Base-by-base conservation (phyloP, 805 yeast genomes). In the Pichia eremophila region DNA sequence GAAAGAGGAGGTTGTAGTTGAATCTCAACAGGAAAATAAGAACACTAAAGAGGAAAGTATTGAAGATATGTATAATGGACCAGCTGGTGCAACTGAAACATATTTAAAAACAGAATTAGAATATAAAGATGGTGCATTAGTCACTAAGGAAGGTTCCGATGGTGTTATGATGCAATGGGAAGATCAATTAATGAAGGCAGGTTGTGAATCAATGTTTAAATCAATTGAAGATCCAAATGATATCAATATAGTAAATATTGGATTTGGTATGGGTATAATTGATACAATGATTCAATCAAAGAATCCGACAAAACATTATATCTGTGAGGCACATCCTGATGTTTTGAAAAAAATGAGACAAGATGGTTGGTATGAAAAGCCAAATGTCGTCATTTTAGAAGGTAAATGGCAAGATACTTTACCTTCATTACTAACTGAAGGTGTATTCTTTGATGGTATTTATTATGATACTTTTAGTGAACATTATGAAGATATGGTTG, bases 91-190 rank as follows among this genome's bases (percentile, higher is more conserved):
- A 50, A 89, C 84, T 51, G 62, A 70, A 3, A 73, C 84, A 0
- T 90, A 81, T 57, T 69, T 90, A 40, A 66, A 73, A 12, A 77
- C 90, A 5, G 72, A 81, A 57, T 68, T 90, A 27, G 80, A 78
- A 54, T 90, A 86, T 61, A 73, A 69, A 39, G 83, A 81, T 50
- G 75, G 72, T 45, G 81, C 93, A 0, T 69, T 90, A 27, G 69
- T 87, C 27, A 91, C 97, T 1, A 72, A 78, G 50, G 82, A 78
- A 25, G 69, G 82, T 45, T 71, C 75, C 42, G 97, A 90, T 58
- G 98, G 96, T 17, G 97, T 90, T 3, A 90, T 90, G 98, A 90
- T 90, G 98, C 84, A 83, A 56, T 90, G 98, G 98, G 98, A 90
- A 62, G 73, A 79, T 5, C 77, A 79, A 19, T 70, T 90, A 47